Evolutionary conservation across 371 early-diverging fungal genomes (phyloP).

Genomic region (Mycotypha africana): DNA sequence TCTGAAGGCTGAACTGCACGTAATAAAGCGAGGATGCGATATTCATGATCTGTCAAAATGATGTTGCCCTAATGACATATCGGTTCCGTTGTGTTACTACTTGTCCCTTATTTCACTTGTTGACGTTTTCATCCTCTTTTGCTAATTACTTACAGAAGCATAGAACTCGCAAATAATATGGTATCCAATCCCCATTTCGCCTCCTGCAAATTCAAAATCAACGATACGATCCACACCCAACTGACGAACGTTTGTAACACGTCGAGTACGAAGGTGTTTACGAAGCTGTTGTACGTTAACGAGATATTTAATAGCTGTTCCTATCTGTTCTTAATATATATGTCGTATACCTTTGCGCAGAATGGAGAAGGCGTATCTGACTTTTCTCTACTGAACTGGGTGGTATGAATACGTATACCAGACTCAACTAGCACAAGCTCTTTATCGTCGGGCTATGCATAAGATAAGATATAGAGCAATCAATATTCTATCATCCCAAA

Average conservation of each 20-base stretch:
- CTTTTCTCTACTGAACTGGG: conserved; percentile 85
- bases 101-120: not conserved
- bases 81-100: too few species aligned
- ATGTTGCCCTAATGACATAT: conserved; percentile 78
- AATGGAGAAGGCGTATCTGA: conserved; percentile 81
- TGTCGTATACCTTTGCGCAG: conserved; percentile 71
- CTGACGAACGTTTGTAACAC: conserved; percentile 80
- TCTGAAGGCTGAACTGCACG: conserved; percentile 84
- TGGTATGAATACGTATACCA: conserved; percentile 91
- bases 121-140: not conserved
- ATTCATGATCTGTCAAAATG: conserved; percentile 88
- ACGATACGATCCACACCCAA: conserved; percentile 91
- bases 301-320: too few species aligned
- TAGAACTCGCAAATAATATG: conserved; percentile 96
- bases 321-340: too few species aligned
- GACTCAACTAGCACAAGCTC: conserved; percentile 90
- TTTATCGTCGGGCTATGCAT: conserved; percentile 70
- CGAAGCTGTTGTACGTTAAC: too few species aligned
- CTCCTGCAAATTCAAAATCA: conserved; percentile 86
- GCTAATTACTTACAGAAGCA: conserved; percentile 64
- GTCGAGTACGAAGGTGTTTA: conserved; percentile 83
- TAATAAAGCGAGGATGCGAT: conserved; percentile 77
- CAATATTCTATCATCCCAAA: not conserved
- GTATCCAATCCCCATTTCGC: conserved; percentile 61
- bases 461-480: too few species aligned